phyloP scores from a whole-genome alignment of 768 basidiomycete species.

The Mycena belliarum region DNA sequence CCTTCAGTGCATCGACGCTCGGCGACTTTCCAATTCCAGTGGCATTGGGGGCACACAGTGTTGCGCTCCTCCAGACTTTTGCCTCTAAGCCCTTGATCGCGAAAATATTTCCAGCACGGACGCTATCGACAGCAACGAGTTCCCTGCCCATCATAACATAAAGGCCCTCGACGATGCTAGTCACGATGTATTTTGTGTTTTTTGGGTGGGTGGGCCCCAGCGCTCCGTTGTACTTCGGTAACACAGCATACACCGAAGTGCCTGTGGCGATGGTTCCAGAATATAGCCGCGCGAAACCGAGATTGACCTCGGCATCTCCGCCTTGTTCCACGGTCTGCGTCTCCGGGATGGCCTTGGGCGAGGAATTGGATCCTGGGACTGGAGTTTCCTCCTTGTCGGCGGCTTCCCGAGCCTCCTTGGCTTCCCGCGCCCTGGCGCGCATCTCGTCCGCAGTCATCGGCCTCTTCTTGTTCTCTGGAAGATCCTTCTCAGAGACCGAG shows the following conservation, averaged over 20 bases:
- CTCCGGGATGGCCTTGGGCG: slow-evolving; percentile 8
- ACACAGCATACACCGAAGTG: slow-evolving; percentile 64
- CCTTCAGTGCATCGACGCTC: slow-evolving; percentile 37
- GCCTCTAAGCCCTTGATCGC: slow-evolving; percentile 90
- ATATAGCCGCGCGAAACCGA: slow-evolving; percentile 94
- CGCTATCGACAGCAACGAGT: slow-evolving; percentile 77
- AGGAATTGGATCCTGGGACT: slow-evolving; percentile 16
- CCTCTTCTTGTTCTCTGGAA: slow-evolving; percentile 85
- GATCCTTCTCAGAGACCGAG: slow-evolving; percentile 74
- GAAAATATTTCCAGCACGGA: slow-evolving; percentile 92
- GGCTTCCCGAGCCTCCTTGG: slow-evolving; percentile 30
- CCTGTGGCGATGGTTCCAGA: slow-evolving; percentile 79
- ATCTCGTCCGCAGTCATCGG: slow-evolving; percentile 82
- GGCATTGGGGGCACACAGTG: slow-evolving; percentile 72
- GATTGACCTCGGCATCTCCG: slow-evolving; percentile 58
- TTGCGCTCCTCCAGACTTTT: slow-evolving; percentile 88
- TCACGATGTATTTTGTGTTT: slow-evolving; percentile 66
- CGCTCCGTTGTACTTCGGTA: slow-evolving; percentile 82
- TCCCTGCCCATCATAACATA: slow-evolving; percentile 99
- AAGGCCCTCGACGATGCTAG: slow-evolving; percentile 68
- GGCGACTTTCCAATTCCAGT: slow-evolving; percentile 38
- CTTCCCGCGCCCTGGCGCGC: slow-evolving; percentile 61
- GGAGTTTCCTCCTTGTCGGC: slow-evolving; percentile 11
- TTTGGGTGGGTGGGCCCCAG: slow-evolving; percentile 63
- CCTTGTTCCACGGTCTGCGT: slow-evolving; percentile 25